Base-by-base conservation (phyloP, 2,329 filamentous ascomycete genomes). In the Pestalotiopsis sp. region DNA sequence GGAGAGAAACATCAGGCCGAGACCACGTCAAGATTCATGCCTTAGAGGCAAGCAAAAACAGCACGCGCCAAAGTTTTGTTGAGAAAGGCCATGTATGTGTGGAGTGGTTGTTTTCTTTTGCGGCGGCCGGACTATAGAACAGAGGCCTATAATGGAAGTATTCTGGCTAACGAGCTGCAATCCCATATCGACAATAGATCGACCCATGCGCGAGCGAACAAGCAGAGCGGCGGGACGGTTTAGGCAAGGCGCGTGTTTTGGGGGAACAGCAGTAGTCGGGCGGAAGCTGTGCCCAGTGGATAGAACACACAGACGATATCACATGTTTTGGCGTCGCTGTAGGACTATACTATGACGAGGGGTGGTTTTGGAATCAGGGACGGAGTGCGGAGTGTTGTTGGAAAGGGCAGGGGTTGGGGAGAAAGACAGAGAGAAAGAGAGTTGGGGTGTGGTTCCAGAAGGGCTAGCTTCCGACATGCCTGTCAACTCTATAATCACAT, bases 401-500 rank as follows among this genome's bases (percentile, higher is more conserved):
- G 9, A 31, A 2, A 31, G 4, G 13, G 13, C 41, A 49, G 4
- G 17, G 20, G 11, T 23, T 23, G 23, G 3, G 23, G 23, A 23
- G 23, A 23, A 23, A 23, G 23, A 23, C 23, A 23, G 23, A 11
- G n/a, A 49, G 14, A 49, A 4, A 23, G 17, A 52, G 45, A 52
- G 45, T n/a, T 52, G 17, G 20, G 45, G 45, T 23, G 45, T 52
- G 45, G 45, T 14, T 17, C 57, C 57, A 27, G 23, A 27, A 17
- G 20, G 45, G 23, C 27, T 36, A 59, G 57, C 14, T 59, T 59
- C 57, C 57, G 27, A 59, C 57, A 59, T 39, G 31, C 62, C 62
- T 65, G 62, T 65, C 62, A 65, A 65, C 38, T 65, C 20, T 65
- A 65, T 65, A 56, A 56, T 65, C 62, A 65, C 62, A 65, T 65